Evolutionary conservation across 2,329 filamentous ascomycete species (phyloP), one percentile per base, ranked within the genome.

Genomic region (Claviceps sp.): DNA sequence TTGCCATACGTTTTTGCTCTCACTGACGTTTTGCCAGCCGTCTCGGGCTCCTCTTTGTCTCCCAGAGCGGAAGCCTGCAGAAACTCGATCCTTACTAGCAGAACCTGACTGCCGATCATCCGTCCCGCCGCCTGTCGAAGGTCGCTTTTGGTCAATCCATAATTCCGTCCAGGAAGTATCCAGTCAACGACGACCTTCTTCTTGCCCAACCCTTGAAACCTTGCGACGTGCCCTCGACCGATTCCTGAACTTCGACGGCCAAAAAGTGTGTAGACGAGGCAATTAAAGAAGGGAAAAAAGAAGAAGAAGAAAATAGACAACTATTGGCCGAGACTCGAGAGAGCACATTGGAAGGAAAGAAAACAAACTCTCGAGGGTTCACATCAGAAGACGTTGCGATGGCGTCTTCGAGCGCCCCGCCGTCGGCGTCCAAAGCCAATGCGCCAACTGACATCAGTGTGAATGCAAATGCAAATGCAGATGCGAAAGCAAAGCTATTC

Each of bases 401-500:
- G 52, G 52, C 52, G 47, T 54, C 52, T 47, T 44, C 42, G 7
- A 40, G 20, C 50, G 47, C 50, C 49, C 46, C 52, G 43, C 46
- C 50, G 37, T 45, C 52, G 2, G 38, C 50, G 16, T 16, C 56
- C 48, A 53, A 62, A 50, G 53, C 53, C 26, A 48, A 56, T 49
- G 47, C 45, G 8, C 22, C 54, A 50, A 49, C 50, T 46, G 49
- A 46, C 42, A n/a, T 44, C n/a, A 36, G 55, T 47, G 47, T 40
- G 34, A 42, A 42, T 17, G 29, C 42, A 20, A 20, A 56, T 42
- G 49, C 46, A 44, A 48, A 48, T 36, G 17, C 44, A 17, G 16
- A 54, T 40, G 47, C 44, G 44, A 48, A 34, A 37, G 52, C 38
- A 51, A 48, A 40, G 4, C 52, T 14, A n/a, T 22, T 50, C 5